These are phyloP conservation scores for Globisporangium spinosum DNA, from an alignment of 352 stramenopile genomes.

Conservation along the genomic window DNA sequence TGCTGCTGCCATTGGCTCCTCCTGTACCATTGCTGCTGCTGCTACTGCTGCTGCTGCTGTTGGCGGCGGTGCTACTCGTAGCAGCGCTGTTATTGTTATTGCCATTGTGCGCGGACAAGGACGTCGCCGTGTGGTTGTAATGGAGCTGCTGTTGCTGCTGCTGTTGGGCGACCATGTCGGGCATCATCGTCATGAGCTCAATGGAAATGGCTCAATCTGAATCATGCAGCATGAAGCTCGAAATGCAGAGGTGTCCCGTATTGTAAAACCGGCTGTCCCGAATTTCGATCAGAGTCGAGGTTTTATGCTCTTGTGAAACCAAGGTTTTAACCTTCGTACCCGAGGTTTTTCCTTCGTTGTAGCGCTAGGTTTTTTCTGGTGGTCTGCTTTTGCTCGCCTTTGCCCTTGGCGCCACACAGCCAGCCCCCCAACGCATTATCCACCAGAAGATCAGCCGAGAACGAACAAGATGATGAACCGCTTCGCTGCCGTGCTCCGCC, in stretches of 20 bases:
- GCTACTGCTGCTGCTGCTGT: background rate
- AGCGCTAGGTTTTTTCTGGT: background rate
- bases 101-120: background rate
- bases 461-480: constrained; percentile 76
- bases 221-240: too few relatives aligned
- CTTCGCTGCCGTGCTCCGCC: constrained; percentile 67
- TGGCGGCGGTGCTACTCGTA: background rate
- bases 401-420: background rate
- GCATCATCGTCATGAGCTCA: background rate
- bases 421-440: constrained; percentile 7
- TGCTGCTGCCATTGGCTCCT: background rate
- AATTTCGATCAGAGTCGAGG: too few relatives aligned
- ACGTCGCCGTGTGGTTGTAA: background rate
- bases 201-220: background rate
- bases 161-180: constrained; percentile 11
- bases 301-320: too few relatives aligned
- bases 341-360: too few relatives aligned
- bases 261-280: too few relatives aligned
- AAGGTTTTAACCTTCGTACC: too few relatives aligned
- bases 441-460: constrained; percentile 22
- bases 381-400: background rate
- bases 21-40: background rate
- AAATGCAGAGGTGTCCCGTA: background rate
- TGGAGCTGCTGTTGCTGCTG: constrained; percentile 13
- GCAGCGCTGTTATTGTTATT: background rate